Evolutionary conservation across 2,329 filamentous ascomycete genomes (phyloP), one percentile per base, ranked within the genome.

Genomic region (Ampelomyces quisqualis): DNA sequence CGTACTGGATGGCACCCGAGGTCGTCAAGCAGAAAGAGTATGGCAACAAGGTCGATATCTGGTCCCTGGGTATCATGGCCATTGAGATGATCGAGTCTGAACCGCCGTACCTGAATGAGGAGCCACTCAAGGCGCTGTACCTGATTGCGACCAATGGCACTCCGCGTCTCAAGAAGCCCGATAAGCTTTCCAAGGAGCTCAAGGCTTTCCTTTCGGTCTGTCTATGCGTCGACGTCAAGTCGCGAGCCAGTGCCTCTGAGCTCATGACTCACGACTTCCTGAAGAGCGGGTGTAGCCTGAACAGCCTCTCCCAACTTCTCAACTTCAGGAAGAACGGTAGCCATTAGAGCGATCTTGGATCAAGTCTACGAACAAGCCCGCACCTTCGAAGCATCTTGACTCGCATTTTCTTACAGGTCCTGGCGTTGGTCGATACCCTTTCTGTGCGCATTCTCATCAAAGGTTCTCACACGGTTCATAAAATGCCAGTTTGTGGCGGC

Each of bases 11-110:
- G 93, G 93, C 93, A 7, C 93, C 93, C 24, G 93, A 98, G 71
- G 93, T 98, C 30, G 93, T 98, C 67, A 97, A 97, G 75, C 93
- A 97, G 70, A 97, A 97, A 75, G 91, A 96, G 70, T 98, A 98
- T 63, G 93, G 91, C 26, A 87, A 88, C 64, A 97, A 97, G 77
- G 93, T 97, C 49, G 93, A 98, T 65, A 95, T 97, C 65, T 98
- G 93, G 93, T 96, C 90, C 20, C 76, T 98, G 48, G 93, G 93
- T 63, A 98, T 98, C 73, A 98, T 97, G 93, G 91, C 93, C 17
- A 97, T 98, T 62, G 93, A 98, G 72, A 96, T 98, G 93, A 97
- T 97, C 63, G 93, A 98, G 69, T 95, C 89, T 13, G 93, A 98
- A 70, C 93, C 93, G 5, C 93, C 93, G 0, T 98, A 98, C 69